Evolutionary conservation across 306 rosid genomes (phyloP).

Genomic region (Malus sieversii): DNA sequence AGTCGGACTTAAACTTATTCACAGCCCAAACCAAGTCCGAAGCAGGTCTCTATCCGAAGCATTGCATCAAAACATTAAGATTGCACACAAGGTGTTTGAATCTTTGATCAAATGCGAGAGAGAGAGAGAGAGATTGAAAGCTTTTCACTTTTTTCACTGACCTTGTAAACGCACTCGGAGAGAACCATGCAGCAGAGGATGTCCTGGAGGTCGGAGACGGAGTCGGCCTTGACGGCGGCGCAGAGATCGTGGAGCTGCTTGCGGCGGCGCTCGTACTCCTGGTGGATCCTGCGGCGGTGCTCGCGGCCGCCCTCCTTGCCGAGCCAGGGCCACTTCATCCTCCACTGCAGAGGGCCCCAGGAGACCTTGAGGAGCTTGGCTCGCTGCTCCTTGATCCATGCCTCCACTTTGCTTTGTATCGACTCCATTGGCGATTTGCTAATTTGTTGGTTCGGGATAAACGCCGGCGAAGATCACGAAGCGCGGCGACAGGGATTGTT

Average conservation of each 20-base stretch:
- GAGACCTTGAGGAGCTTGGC: constrained; percentile 61
- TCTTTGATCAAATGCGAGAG: neutral
- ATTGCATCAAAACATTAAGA: neutral
- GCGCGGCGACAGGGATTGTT: neutral
- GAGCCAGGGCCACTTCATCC: constrained; percentile 68
- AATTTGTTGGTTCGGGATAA: neutral
- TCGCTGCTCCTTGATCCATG: constrained; percentile 81
- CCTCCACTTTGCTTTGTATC: constrained; percentile 77
- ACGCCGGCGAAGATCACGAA: neutral
- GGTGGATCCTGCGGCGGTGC: constrained; percentile 66
- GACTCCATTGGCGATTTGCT: constrained; percentile 43
- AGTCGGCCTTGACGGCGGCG: constrained; percentile 58
- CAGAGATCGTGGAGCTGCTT: constrained; percentile 70
- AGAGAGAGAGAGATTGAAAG: neutral
- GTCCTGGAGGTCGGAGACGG: constrained; percentile 79
- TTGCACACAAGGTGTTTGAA: neutral
- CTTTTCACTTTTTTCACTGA: neutral
- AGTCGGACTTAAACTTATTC: constrained; percentile 81
- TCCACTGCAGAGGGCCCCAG: constrained; percentile 90
- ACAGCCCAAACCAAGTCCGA: constrained; percentile 85
- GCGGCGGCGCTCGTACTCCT: constrained; percentile 60
- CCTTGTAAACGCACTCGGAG: constrained; percentile 96
- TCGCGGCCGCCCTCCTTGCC: constrained; percentile 42
- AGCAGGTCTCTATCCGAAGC: constrained; percentile 54
- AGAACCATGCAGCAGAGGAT: constrained; percentile 92